A percentile compares a stretch with the other conserved stretches of the same genome.
Evolutionary conservation across 176 grass and related monocot species (phyloP).

Genomic region (Rhynchospora breviuscula): DNA sequence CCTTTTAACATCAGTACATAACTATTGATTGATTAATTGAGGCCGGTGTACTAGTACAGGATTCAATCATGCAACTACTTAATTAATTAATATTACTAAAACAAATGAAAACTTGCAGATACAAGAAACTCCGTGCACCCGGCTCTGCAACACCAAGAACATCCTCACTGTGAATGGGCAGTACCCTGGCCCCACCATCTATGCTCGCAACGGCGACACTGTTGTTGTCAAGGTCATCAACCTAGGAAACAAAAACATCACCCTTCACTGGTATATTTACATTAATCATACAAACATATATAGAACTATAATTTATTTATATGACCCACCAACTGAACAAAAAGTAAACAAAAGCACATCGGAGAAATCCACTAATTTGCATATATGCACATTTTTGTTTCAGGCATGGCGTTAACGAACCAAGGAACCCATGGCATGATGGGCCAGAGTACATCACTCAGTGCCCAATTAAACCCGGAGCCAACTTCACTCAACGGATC

Average conservation of each 20-base stretch:
- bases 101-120: conserved; percentile 25
- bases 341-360: no score
- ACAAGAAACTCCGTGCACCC: conserved; percentile 36
- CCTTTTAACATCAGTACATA: no score
- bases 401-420: conserved; percentile 67
- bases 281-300: background rate
- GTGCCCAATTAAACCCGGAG: conserved; percentile 44
- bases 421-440: conserved; percentile 45
- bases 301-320: background rate
- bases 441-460: conserved; percentile 57
- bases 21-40: no score
- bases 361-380: background rate
- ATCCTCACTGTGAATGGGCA: conserved; percentile 57
- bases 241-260: conserved; percentile 55
- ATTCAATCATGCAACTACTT: no score
- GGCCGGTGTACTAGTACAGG: no score
- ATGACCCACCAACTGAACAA: no score
- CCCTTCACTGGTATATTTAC: conserved; percentile 48
- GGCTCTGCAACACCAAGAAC: conserved; percentile 54
- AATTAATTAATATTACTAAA: no score
- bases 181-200: conserved; percentile 63
- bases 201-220: conserved; percentile 37
- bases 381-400: background rate
- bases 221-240: conserved; percentile 57
- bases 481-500: conserved; percentile 52